These are phyloP conservation scores for Cladosporium sp. DNA, from an alignment of 2,329 filamentous ascomycete species.

Conservation along the genomic window DNA sequence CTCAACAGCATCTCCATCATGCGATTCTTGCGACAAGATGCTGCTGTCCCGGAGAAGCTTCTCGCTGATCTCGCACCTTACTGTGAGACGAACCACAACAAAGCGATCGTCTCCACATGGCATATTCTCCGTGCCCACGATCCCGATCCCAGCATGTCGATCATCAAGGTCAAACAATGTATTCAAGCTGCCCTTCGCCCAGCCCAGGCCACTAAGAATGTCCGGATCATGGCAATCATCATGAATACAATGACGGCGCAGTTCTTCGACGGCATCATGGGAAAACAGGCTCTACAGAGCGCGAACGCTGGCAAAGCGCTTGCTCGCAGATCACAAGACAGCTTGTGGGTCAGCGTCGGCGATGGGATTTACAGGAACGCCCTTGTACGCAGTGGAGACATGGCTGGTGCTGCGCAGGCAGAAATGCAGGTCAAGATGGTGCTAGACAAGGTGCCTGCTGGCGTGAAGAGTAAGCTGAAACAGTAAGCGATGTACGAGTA, in stretches of 20 bases:
- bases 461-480: conserved; percentile 6
- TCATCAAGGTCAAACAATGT: conserved; percentile 75
- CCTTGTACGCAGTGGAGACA: conserved; percentile 66
- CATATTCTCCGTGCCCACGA: conserved; percentile 69
- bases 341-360: conserved; percentile 60
- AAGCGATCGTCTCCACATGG: conserved; percentile 75
- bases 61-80: conserved; percentile 66
- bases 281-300: conserved; percentile 57
- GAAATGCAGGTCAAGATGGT: conserved; percentile 25
- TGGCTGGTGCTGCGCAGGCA: conserved; percentile 31
- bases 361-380: conserved; percentile 76
- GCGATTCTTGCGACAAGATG: conserved; percentile 33
- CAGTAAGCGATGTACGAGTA: not conserved
- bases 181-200: conserved; percentile 71
- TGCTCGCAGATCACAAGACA: conserved; percentile 52
- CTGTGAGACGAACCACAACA: conserved; percentile 68
- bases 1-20: conserved; percentile 53
- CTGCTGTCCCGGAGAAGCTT: conserved; percentile 57
- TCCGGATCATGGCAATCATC: conserved; percentile 77
- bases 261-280: conserved; percentile 80
- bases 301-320: conserved; percentile 51
- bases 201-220: conserved; percentile 69
- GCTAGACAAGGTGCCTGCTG: conserved; percentile 27
- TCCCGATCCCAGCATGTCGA: conserved; percentile 61
- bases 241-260: conserved; percentile 81